Evolutionary conservation across 2,329 filamentous ascomycete species (phyloP), one percentile per base, ranked within the genome.

Genomic region (Ophiostoma pallidulum): DNA sequence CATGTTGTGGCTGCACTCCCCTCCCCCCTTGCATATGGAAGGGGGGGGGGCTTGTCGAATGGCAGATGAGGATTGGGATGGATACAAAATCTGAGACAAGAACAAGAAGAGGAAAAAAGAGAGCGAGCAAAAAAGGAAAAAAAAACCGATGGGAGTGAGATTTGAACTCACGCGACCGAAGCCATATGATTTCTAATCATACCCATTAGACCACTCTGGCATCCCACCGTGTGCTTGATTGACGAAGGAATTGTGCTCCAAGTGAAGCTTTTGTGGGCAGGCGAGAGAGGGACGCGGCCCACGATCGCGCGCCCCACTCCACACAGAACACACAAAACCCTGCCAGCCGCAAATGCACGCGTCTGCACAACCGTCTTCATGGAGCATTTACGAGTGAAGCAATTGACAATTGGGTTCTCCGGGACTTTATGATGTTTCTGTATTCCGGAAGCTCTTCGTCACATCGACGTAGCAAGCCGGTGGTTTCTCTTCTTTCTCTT

Each of bases 121-220:
- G 19, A 38, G 4, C 37, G 37, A 14, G 47, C 29, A 24, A 40
- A 26, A 38, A 8, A 41, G 40, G 24, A n/a, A 48, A 44, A 40
- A 38, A 39, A 20, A 43, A 50, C 26, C 45, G 46, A 51, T 44
- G 42, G 45, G 46, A 46, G 47, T 45, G 47, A 48, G 49, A 51
- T 51, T 51, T 48, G 49, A 48, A 49, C 46, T 48, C 47, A 45
- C 47, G 46, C 45, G 49, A 43, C 45, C 46, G 49, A 51, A 49
- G 49, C 46, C 49, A 51, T 49, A 51, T 51, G 45, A 48, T 51
- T 51, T 51, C 49, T 48, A 51, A 47, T 48, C 49, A 51, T 51
- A 51, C 49, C 48, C 49, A 47, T 42, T 47, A 47, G 41, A 52
- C 48, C 47, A 52, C 48, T 52, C 48, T 50, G 51, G 51, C 48